A percentile compares a stretch with the other conserved stretches of the same genome.
phyloP scores from a whole-genome alignment of 371 early-diverging fungal genomes.

The Fennellomyces sp. region DNA sequence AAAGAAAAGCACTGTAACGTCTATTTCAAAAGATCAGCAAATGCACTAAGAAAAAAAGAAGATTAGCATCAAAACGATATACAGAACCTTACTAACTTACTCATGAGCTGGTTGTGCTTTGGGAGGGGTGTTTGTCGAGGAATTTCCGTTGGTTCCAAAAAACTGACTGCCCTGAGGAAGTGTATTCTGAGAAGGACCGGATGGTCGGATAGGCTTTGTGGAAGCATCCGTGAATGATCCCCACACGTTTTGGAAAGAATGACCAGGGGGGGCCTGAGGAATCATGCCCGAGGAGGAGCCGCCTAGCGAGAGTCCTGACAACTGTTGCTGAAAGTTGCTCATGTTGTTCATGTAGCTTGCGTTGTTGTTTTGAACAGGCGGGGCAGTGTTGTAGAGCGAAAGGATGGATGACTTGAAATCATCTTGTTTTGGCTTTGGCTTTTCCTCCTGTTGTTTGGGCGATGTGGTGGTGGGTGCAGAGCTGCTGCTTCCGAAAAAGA shows the following conservation, averaged over 20 bases:
- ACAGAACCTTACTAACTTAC: too few species aligned
- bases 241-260: slow-evolving; percentile 22
- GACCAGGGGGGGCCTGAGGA: slow-evolving; percentile 22
- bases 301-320: slow-evolving; percentile 37
- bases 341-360: slow-evolving; percentile 22
- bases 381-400: slow-evolving; percentile 45
- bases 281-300: slow-evolving; percentile 15
- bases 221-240: slow-evolving; percentile 18
- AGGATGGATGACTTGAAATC: slow-evolving; percentile 63
- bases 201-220: slow-evolving; percentile 14
- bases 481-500: slow-evolving; percentile 30
- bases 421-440: slow-evolving; percentile 30
- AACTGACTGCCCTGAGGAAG: slow-evolving; percentile 51
- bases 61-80: neutral
- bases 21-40: slow-evolving; percentile 50
- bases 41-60: slow-evolving; percentile 25
- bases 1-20: too few species aligned
- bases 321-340: slow-evolving; percentile 36
- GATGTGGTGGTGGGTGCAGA: slow-evolving; percentile 15
- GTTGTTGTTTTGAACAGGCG: slow-evolving; percentile 13
- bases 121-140: slow-evolving; percentile 2
- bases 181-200: slow-evolving; percentile 6
- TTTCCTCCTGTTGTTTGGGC: slow-evolving; percentile 18
- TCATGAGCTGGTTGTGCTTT: slow-evolving; percentile 18
- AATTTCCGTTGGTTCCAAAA: slow-evolving; percentile 20